Base-by-base conservation (phyloP, 495 filamentous ascomycete species). In the Podospora didyma region DNA sequence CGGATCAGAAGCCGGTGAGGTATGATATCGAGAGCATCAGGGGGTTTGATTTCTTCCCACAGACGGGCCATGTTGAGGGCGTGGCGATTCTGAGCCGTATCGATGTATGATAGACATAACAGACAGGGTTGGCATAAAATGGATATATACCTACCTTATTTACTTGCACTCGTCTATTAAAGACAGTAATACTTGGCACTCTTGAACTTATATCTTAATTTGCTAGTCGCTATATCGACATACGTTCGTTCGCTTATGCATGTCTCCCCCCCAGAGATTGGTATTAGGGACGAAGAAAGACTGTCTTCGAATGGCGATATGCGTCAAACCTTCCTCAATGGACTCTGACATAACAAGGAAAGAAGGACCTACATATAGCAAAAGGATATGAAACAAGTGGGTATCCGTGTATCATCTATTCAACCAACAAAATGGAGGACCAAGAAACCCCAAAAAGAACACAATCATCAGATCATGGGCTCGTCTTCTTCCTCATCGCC, bases 11-110 rank as follows among this genome's bases (percentile, higher is more conserved):
- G 28, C 48, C 23, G 12, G 76, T 79, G 24, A 75, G 79, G 46
- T 98, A 96, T 73, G 82, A 86, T 69, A 89, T 98, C 64, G 95
- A 98, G 78, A 95, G 89, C 66, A 75, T 98, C 34, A 79, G 86
- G 46, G 94, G 92, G 4, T 97, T 97, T 67, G 94, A 98, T 65
- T 98, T 98, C 75, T 98, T 98, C 72, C 94, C 94, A 46, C 94
- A 97, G 79, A 97, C 94, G 22, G 85, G 90, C 6, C 94, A 98
- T 79, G 94, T 97, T 0, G 94, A 98, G 71, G 89, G 94, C 42
- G 91, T 97, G 53, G 94, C 89, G 34, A 83, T 97, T 24, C 70
- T 97, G 64, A 85, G 78, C 31, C 65, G 78, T 52, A 71, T 80
- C n/a, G 71, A 78, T 49, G 57, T 51, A 9, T 53, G 35, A 39